phyloP scores from a whole-genome alignment of 148 eudicot species.

The Chenopodium album region DNA sequence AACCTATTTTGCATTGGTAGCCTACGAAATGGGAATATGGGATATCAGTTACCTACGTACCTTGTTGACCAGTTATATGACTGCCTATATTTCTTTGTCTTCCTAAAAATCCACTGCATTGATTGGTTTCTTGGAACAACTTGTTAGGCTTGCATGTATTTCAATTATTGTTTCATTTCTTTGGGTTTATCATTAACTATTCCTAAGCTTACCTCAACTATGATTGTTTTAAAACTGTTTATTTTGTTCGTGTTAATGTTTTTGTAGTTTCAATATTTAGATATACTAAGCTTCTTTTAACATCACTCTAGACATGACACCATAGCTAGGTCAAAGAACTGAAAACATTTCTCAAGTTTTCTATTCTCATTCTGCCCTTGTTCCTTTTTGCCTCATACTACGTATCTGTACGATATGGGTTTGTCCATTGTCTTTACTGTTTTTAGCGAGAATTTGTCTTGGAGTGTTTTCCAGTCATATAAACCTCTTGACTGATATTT shows the following conservation, averaged over 20 bases:
- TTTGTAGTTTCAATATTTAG: neutral
- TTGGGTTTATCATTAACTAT: neutral
- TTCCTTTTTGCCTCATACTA: neutral
- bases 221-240: neutral
- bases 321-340: neutral
- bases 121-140: neutral
- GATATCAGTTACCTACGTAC: neutral
- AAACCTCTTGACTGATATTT: neutral
- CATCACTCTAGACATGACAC: neutral
- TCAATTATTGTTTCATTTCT: neutral
- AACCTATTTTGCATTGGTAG: neutral
- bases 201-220: neutral
- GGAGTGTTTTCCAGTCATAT: neutral
- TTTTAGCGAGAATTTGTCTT: neutral
- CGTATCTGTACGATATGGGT: neutral
- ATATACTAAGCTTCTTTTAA: neutral
- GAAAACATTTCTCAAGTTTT: neutral
- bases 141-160: slow-evolving; percentile 2
- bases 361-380: neutral
- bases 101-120: neutral
- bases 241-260: neutral
- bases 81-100: neutral
- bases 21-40: neutral
- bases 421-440: neutral
- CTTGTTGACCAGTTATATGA: neutral